phyloP scores from a whole-genome alignment of 495 filamentous ascomycete species.

The Daldinia loculata region DNA sequence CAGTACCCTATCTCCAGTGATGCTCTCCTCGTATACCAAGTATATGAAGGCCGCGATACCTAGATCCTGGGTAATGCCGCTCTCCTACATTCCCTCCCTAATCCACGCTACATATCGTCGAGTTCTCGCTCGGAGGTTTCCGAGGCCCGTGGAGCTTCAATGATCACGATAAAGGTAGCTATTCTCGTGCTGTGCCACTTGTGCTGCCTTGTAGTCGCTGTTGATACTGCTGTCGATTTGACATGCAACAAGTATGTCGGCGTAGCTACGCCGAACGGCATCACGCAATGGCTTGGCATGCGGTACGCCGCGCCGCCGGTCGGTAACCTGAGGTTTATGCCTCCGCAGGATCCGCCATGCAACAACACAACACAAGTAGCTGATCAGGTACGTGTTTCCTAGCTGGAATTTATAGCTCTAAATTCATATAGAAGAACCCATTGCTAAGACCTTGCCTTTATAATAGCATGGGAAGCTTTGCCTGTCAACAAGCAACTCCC shows the following conservation, averaged over 20 bases:
- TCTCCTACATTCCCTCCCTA: slow-evolving; percentile 4
- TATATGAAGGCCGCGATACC: slow-evolving; percentile 30
- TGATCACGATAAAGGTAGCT: slow-evolving; percentile 21
- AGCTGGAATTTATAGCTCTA: not conserved
- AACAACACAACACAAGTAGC: slow-evolving; percentile 31
- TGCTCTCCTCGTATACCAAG: not conserved
- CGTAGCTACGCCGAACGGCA: slow-evolving; percentile 44
- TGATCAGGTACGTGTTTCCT: slow-evolving; percentile 27
- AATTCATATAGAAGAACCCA: not conserved
- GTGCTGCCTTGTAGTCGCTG: slow-evolving; percentile 19
- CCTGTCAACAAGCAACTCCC: slow-evolving; percentile 21
- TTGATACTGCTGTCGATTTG: slow-evolving; percentile 33
- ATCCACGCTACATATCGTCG: slow-evolving; percentile 13
- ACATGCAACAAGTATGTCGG: slow-evolving; percentile 41
- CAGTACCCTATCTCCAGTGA: slow-evolving; percentile 1
- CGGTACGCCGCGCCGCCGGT: slow-evolving; percentile 70
- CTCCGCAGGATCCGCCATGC: slow-evolving; percentile 61
- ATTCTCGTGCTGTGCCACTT: slow-evolving; percentile 38
- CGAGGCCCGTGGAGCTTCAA: slow-evolving; percentile 30
- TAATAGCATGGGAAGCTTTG: slow-evolving; percentile 42
- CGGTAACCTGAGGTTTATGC: slow-evolving; percentile 66
- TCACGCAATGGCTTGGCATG: slow-evolving; percentile 72
- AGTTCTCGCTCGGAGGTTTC: slow-evolving; percentile 26
- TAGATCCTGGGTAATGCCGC: slow-evolving; percentile 2
- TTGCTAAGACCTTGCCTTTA: slow-evolving; percentile 7